Base-by-base conservation (phyloP, 192 early-diverging fungal species). In the Backusella tarrabulga region DNA sequence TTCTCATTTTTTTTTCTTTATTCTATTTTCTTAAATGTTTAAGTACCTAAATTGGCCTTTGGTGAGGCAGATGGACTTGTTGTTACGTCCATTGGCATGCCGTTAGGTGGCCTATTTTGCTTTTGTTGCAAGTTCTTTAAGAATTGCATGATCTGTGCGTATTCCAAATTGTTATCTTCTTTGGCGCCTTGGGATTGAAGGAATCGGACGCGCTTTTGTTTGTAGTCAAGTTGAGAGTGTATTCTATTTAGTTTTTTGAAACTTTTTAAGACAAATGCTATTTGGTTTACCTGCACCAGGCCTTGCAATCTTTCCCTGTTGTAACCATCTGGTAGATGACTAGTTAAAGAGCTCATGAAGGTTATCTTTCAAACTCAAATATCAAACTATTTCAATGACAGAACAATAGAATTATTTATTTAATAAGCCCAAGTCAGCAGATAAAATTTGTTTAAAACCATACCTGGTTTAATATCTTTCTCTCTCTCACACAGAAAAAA, bases 151-250 rank as follows among this genome's bases (percentile, higher is more conserved):
- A 95, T 83, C 75, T 89, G 85, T 36, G 92, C 94, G 76, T 87
- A 93, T 77, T 95, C 93, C 17, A 86, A 85, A 76, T 90, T 90
- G 77, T 89, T 94, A 50, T 88, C 87, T 86, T 97, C 94, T 11
- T 89, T 96, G 17, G 92, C 90, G 17, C 95, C 94, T 14, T 81
- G 83, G 11, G 84, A 78, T 73, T 93, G 88, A 83, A 92, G 73
- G 38, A 70, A 70, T 70, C 34, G 35, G 38, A 70, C 68, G 34
- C 68, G 38, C 38, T 70, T 40, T 40, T 69, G 26, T 67, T 34
- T 17, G 9, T 17, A 6, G 36, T 41, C 23, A n/a, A 21, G n/a
- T 40, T 8, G 8, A 40, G 12, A 12, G 38, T 40, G 8, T 1
- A 11, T 40, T 40, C 9, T 23, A 23, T 29, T 23, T 63, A 29